Evolutionary conservation across 73 alveolate species (phyloP), one percentile per base, ranked within the genome.

Genomic region (Vitrella brassicaformis): DNA sequence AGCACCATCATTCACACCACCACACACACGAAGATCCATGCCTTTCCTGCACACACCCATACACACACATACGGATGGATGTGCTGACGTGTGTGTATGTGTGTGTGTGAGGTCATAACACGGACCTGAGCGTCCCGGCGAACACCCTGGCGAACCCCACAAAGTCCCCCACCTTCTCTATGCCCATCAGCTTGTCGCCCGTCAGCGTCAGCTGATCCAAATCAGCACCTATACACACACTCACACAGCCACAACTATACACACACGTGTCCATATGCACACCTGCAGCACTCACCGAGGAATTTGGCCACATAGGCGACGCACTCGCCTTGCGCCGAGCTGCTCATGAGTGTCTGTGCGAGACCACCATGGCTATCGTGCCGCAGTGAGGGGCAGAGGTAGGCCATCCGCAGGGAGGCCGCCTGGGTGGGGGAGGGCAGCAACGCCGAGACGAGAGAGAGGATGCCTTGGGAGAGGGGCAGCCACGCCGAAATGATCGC

Each of bases 121-220:
- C 56, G 4, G 56, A 39, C 10, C 64, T 27, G 72, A 30, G 25
- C 39, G 28, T 31, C 30, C 83, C 83, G 0, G 77, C 45, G 30
- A 76, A 76, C 47, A 76, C 83, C 10, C 83, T 64, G 76, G 77
- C 67, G 32, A 76, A 56, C 64, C 83, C 83, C 22, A 76, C 83
- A 29, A 76, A 76, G 75, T 74, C 81, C 4, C 25, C 7, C 22
- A 67, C 31, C 7, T 7, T 29, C 31, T 70, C 76, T 10, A 19
- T 10, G 4, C 30, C 27, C 47, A 26, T 32, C 27, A 31, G 25
- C 0, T 4, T 0, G 22, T 7, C 39, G 28, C 80, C 80, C 47
- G 80, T 72, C n/a, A 72, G 80, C 80, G 47, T 71, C 80, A 72
- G 10, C 32, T 56, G 46, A 67, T 72, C 81, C 70, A 75, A 39